Base-by-base conservation (phyloP, 768 basidiomycete genomes). In the Lyophyllum decastes region DNA sequence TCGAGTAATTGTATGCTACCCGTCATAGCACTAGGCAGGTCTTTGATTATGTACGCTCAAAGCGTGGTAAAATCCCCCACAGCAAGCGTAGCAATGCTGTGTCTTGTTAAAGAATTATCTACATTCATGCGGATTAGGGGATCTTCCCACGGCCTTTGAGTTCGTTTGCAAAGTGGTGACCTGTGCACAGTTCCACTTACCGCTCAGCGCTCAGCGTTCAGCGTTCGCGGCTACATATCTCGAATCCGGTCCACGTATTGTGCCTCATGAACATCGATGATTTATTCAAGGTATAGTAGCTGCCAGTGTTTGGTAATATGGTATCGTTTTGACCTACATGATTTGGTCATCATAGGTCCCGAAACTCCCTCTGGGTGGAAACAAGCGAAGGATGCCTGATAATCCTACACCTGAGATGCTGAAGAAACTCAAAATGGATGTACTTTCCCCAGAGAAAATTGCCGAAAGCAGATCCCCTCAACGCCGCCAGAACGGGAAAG, bases 401-500 rank as follows among this genome's bases (percentile, higher is more conserved):
- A 85, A 84, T 61, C 92, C 90, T 25, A 85, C 88, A 2, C 84
- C 86, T 2, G 91, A 92, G n/a, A 82, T 91, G 79, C 76, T 94
- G 56, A 94, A 93, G 74, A 89, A 84, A 71, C 82, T 93, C 80
- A 84, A 77, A 64, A 66, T 88, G 70, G 87, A 90, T 38, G 64
- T 69, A 21, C 49, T 66, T 9, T 51, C 61, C 12, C 55, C 61
- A 25, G 65, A 50, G 30, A 34, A 49, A 19, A 53, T 41, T 51
- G 55, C 19, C 30, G 51, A 30, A 22, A 52, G 46, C 10, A 44
- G 11, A 58, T 61, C 30, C 26, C 57, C 50, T 22, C 55, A 55
- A 48, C 47, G 47, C 17, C 54, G 60, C 49, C 4, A 55, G 55
- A 63, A 60, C 44, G 57, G 26, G 41, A 67, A 54, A 55, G 54